Evolutionary conservation across 2,329 filamentous ascomycete genomes (phyloP), one percentile per base, ranked within the genome.

Genomic region (Onygenales sp.): DNA sequence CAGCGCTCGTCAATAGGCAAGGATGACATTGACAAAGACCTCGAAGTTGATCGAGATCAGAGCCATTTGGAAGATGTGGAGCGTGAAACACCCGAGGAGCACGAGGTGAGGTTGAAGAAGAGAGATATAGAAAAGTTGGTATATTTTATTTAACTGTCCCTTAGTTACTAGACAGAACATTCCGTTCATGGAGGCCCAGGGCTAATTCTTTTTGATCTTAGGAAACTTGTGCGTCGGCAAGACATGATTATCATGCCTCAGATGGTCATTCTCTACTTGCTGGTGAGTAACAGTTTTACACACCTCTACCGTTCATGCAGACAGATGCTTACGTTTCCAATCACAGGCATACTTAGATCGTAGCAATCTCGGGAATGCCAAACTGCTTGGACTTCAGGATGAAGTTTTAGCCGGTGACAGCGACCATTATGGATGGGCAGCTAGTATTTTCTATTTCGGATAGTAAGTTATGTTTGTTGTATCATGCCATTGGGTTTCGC

Each of bases 371-470:
- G 56, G 54, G 17, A 58, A 58, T 41, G 56, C 56, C 5, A 58
- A 56, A 38, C 47, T 58, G 13, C 56, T 55, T 44, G 56, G 54
- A 8, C 17, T 58, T 17, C 50, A 53, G 10, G 44, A 56, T 17
- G 54, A 58, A 9, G 52, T 33, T n/a, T 41, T 58, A 11, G 17
- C 50, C 31, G 52, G 44, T 17, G 54, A 53, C 35, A 52, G 55
- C 31, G 51, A 55, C 17, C 42, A 55, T 41, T 58, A 55, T 36
- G 39, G 47, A 21, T 58, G 57, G 55, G 57, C 55, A 14, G 57
- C 51, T 14, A 57, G 57, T 50, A 54, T 57, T 32, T 57, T 58
- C 43, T 57, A 58, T 35, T 57, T 58, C 42, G 56, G 54, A 56
- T 58, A 56, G 56, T 58, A 5, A 50, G 56, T 56, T 43, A 13